Conservation (phyloP, 164 flowering plant genomes). For the Magnolia sinica region DNA sequence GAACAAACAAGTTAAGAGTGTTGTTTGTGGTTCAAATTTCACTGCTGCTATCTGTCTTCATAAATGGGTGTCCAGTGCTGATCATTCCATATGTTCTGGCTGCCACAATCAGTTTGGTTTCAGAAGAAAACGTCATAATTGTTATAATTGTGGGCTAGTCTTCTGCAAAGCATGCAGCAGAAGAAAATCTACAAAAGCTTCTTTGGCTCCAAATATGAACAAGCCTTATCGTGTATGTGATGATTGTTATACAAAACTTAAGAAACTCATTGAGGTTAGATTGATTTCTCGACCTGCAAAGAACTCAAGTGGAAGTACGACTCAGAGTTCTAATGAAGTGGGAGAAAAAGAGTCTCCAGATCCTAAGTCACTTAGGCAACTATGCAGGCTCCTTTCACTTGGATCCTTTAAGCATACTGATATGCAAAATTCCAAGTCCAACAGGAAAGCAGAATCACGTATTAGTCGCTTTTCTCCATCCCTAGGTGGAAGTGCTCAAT, state of each 20-base stretch:
- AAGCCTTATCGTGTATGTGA: conserved; percentile 97
- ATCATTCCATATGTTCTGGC: conserved; percentile 72
- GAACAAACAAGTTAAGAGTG: conserved; percentile 78
- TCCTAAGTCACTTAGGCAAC: conserved; percentile 33
- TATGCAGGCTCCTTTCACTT: conserved; percentile 57
- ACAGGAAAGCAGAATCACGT: conserved; percentile 25
- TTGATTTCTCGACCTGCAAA: conserved; percentile 33
- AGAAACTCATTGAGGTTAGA: conserved; percentile 47
- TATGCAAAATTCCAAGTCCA: conserved; percentile 23
- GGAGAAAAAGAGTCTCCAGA: conserved; percentile 39
- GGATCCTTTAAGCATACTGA: conserved; percentile 49
- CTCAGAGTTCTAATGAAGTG: conserved; percentile 28
- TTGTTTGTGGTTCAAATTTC: conserved; percentile 79
- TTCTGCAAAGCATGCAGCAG: conserved; percentile 89
- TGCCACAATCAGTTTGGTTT: conserved; percentile 75
- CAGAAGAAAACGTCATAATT: conserved; percentile 88
- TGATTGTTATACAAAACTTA: conserved; percentile 71
- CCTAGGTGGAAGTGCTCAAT: conserved; percentile 34
- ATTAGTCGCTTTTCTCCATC: conserved; percentile 33
- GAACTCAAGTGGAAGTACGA: conserved; percentile 29
- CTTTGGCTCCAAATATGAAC: conserved; percentile 72
- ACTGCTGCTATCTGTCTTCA: conserved; percentile 83
- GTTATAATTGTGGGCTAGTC: conserved; percentile 91
- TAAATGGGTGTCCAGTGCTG: conserved; percentile 64
- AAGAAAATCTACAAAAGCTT: conserved; percentile 73